Base-by-base conservation (phyloP, 2,329 filamentous ascomycete species). In the Alternaria brassicicola region DNA sequence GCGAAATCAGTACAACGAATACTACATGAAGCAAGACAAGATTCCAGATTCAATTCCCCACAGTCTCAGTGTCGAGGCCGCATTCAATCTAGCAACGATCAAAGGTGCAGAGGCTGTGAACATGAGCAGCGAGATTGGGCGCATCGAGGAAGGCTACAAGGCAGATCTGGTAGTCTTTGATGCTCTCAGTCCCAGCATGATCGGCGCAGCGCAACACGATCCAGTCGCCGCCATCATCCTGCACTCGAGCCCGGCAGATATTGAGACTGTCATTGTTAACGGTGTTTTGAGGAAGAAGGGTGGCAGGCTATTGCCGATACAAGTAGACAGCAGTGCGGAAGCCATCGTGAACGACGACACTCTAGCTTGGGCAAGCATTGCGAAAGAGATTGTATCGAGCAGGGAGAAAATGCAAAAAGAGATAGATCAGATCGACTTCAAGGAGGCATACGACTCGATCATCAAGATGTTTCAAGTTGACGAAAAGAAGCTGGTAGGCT, bases 81-180 rank as follows among this genome's bases (percentile, higher is more conserved):
- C 76, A 2, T 84, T 82, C 66, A 83, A 84, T 59, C 75, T 85
- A 6, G 82, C 74, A 0, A 85, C 82, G 0, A 76, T 84, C n/a
- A 70, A 74, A 2, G 81, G 81, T 0, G 82, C 82, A 1, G 69
- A 76, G 53, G 80, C 81, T 0, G 68, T 78, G 3, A 75, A 78
- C 1, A 74, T 83, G 75, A 75, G 76, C 19, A 65, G 75, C 9
- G 63, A 78, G 42, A 72, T 83, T 23, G 83, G 82, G 0, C 78
- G 76, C 17, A 72, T 86, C 36, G 70, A 70, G n/a, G 78, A 78
- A 12, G 82, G 82, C 0, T 80, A 80, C 59, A 69, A 73, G 31
- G 83, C 83, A 2, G 83, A 85, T 67, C 57, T 86, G 0, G 73
- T 83, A 3, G 72, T 85, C 0, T 84, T 83, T 48, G 79, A 83